A percentile compares a stretch with the other conserved stretches of the same genome.
These are phyloP conservation scores for Phytopythium sindhum DNA, from an alignment of 352 stramenopile species.

Conservation along the genomic window DNA sequence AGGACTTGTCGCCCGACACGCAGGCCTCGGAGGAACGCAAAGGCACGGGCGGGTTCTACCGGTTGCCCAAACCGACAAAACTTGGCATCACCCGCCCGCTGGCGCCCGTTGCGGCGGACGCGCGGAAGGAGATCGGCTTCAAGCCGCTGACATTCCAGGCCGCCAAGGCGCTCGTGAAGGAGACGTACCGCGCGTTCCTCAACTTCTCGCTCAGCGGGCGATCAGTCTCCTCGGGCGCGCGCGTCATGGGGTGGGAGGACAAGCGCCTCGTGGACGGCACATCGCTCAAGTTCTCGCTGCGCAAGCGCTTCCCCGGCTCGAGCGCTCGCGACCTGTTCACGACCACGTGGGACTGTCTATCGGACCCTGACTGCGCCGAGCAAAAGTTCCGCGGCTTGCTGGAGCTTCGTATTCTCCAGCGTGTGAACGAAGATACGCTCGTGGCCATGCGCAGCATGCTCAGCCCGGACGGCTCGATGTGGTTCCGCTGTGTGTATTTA, in stretches of 20 bases:
- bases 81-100: conserved; percentile 23
- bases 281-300: conserved; percentile 60
- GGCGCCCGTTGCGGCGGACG: conserved; percentile 23
- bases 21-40: conserved; percentile 14
- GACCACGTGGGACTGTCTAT: conserved; percentile 69
- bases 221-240: conserved; percentile 41
- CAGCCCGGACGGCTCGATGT: conserved; percentile 34
- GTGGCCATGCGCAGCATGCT: conserved; percentile 53
- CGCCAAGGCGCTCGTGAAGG: conserved; percentile 32
- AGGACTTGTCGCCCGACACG: conserved; percentile 30
- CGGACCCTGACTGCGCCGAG: conserved; percentile 50
- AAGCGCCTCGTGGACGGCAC: conserved; percentile 49
- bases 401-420: conserved; percentile 58
- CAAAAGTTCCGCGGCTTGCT: conserved; percentile 63
- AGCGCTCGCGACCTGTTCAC: conserved; percentile 45
- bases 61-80: conserved; percentile 29
- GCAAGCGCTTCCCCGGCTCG: conserved; percentile 45
- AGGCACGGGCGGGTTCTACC: conserved; percentile 24
- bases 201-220: conserved; percentile 50
- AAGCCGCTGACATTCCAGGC: conserved; percentile 29
- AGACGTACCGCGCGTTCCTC: conserved; percentile 48
- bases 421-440: conserved; percentile 69
- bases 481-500: conserved; percentile 69
- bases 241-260: conserved; percentile 67
- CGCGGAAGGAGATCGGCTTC: conserved; percentile 48